Evolutionary conservation across 2,329 filamentous ascomycete genomes (phyloP), one percentile per base, ranked within the genome.

Genomic region (Phyllosticta paracitricarpa): DNA sequence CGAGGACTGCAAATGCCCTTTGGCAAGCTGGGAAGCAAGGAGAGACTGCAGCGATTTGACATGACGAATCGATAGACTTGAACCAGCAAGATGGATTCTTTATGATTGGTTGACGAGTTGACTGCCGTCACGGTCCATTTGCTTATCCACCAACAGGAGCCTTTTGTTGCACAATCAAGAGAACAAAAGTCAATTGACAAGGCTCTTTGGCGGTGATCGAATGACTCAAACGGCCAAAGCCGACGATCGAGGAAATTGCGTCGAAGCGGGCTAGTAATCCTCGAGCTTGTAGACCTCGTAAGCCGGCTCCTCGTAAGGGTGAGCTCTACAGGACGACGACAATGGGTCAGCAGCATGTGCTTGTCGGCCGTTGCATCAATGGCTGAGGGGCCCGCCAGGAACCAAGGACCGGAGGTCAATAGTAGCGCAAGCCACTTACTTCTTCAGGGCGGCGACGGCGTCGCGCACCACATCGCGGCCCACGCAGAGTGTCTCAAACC

Each of bases 381-480:
- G 19, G 22, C 52, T 14, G 35, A 40, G 33, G 9, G 19, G 19
- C 19, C 19, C 24, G 35, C 48, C 4, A 58, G 28, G 63, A 61
- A 54, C 25, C 12, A 10, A 40, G 48, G 14, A 14, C 61, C 25
- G 19, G 19, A 51, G 25, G 9, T 12, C 2, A 17, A 33, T 6
- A 35, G 19, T 25, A 4, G 30, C 61, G 40, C 7, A 28, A 14
- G 48, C 8, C 62, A 78, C 82, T 68, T 66, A 88, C 87, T 74
- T 77, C 71, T 88, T 89, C 72, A 90, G 69, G 4, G 84, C 87
- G 30, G 78, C 79, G 0, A 89, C 85, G 1, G 81, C 86, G 51
- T 77, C 78, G 63, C 75, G 77, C 0, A 78, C 77, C 19, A 82
- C 77, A 8, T 87, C 82, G 66, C 81, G 79, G 0, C 85, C 84